Conservation (phyloP, 257 asterid species). For the Solanum sitiens region DNA sequence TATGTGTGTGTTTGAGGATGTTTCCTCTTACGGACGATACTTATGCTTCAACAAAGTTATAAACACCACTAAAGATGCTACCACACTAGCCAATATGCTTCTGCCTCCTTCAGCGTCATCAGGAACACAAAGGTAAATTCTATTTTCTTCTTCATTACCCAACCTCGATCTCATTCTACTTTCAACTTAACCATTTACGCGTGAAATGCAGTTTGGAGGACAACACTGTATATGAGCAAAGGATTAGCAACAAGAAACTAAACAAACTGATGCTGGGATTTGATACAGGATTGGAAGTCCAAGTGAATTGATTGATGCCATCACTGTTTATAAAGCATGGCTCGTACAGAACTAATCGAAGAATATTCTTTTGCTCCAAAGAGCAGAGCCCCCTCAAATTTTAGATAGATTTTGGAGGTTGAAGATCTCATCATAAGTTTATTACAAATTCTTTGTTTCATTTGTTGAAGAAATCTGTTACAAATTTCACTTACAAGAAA, state of each 20-base stretch:
- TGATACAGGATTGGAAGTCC: constrained; percentile 17
- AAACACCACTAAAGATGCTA: constrained; percentile 38
- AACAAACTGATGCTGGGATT: constrained; percentile 68
- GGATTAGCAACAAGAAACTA: constrained; percentile 71
- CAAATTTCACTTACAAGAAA: not conserved
- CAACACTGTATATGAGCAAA: constrained; percentile 39
- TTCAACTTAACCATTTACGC: not conserved
- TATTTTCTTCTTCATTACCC: not conserved
- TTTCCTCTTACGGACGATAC: constrained; percentile 75
- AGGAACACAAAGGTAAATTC: not conserved
- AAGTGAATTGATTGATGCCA: not conserved
- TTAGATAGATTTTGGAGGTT: not conserved
- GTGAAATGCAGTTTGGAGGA: constrained; percentile 37
- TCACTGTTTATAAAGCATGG: not conserved
- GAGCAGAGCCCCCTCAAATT: not conserved
- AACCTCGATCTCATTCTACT: not conserved
- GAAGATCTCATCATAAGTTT: not conserved
- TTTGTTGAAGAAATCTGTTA: not conserved
- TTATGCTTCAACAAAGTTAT: constrained; percentile 66
- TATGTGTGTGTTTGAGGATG: constrained; percentile 73
- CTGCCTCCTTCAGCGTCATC: constrained; percentile 25
- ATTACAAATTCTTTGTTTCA: not conserved
- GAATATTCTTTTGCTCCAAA: not conserved
- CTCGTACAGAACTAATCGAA: not conserved
- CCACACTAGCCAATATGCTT: constrained; percentile 41